Evolutionary conservation across 345 rosid species (phyloP).

Genomic region (Euclidium syriacum): DNA sequence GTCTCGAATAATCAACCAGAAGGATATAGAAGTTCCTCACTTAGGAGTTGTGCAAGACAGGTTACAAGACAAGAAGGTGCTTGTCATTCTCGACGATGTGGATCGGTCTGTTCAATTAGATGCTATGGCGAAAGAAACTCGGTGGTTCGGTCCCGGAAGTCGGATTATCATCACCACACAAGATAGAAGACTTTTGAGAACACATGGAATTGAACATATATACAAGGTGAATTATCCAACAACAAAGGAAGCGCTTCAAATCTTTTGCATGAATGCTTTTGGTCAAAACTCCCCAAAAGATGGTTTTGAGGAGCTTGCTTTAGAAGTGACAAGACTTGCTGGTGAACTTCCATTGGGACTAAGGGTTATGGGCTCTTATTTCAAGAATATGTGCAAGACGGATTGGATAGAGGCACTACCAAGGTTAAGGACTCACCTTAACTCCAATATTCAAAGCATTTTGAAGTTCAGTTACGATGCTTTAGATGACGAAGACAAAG

Average conservation of each 20-base stretch:
- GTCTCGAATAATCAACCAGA: not conserved
- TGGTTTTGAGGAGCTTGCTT: not conserved
- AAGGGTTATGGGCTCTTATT: not conserved
- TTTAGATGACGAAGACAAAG: too few relatives aligned
- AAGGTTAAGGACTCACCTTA: too few relatives aligned
- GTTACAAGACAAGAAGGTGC: not conserved
- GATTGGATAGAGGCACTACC: not conserved
- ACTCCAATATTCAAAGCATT: too few relatives aligned
- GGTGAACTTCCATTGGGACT: not conserved
- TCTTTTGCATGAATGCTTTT: not conserved
- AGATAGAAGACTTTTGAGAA: not conserved
- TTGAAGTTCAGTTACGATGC: too few relatives aligned
- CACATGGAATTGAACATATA: not conserved
- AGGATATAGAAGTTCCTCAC: not conserved
- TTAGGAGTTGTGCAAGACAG: not conserved
- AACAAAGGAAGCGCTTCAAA: not conserved
- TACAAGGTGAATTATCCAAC: not conserved
- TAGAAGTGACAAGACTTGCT: not conserved
- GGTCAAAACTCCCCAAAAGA: not conserved
- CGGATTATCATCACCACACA: not conserved
- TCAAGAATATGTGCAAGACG: not conserved
- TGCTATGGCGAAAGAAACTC: not conserved
- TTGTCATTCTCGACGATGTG: conserved; percentile 1
- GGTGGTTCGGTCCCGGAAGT: conserved; percentile 9
- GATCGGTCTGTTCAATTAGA: not conserved